A percentile compares a stretch with the other conserved stretches of the same genome.
Conservation (phyloP, 169 alveolate species). For the Cryptosporidium sp. region DNA sequence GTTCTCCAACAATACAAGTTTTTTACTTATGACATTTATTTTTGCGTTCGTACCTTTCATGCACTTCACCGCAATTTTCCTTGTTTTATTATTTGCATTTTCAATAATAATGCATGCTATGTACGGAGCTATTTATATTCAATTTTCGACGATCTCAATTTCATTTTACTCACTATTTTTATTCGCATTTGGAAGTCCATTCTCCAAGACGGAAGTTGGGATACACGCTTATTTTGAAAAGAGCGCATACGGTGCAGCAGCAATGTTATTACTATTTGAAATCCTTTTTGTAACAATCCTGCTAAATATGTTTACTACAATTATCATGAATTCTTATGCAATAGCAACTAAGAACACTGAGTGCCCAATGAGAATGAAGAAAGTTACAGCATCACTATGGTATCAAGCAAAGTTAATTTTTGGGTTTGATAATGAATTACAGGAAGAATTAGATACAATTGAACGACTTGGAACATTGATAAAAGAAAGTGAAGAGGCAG, state of each 20-base stretch:
- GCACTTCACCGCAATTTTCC: constrained; percentile 63
- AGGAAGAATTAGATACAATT: constrained; percentile 69
- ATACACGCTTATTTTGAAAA: constrained; percentile 63
- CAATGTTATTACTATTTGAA: constrained; percentile 60
- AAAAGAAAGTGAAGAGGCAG: constrained; percentile 65
- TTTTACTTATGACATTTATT: constrained; percentile 62
- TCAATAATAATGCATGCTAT: constrained; percentile 73
- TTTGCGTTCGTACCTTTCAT: constrained; percentile 74
- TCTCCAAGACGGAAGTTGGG: constrained; percentile 45
- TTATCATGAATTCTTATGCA: constrained; percentile 72
- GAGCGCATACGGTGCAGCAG: constrained; percentile 75
- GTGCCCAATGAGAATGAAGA: constrained; percentile 64
- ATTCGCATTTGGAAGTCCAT: constrained; percentile 71
- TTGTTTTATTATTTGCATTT: constrained; percentile 48
- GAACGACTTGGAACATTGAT: constrained; percentile 25
- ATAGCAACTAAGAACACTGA: constrained; percentile 65
- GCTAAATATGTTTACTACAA: constrained; percentile 69
- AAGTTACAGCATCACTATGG: constrained; percentile 73
- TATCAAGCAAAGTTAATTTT: constrained; percentile 70
- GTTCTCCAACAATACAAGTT: constrained; percentile 49
- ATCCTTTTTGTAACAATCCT: constrained; percentile 60
- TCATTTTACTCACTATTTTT: constrained; percentile 68
- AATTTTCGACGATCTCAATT: constrained; percentile 64
- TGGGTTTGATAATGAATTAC: constrained; percentile 57
- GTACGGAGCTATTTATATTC: constrained; percentile 73